Conservation (phyloP, 176 grass and related monocot species). For the Pontederia paniculata region DNA sequence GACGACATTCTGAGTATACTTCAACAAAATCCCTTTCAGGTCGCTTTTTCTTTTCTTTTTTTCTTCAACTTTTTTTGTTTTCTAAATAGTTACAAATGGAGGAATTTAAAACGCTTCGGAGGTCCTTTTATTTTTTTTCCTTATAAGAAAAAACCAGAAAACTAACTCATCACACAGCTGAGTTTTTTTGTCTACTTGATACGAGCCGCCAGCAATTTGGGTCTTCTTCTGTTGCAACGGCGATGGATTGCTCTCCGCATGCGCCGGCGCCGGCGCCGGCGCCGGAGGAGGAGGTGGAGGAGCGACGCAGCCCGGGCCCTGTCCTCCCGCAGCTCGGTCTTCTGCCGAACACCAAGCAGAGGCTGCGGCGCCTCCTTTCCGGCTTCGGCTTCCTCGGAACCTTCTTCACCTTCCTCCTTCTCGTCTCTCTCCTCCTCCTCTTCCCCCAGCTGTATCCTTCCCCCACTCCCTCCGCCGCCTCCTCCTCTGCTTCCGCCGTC, state of each 20-base stretch:
- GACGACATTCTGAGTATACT: no score
- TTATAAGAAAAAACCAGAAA: no score
- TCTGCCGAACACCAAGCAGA: no score
- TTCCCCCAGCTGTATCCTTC: not conserved
- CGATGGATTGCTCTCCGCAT: constrained; percentile 16
- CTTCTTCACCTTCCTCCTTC: not conserved
- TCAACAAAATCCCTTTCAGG: no score
- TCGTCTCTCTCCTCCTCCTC: constrained; percentile 27
- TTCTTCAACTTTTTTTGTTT: no score
- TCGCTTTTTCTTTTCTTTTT: no score
- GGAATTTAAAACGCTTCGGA: no score
- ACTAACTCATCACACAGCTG: no score
- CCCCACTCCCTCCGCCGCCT: not conserved
- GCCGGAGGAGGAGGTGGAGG: constrained; percentile 1
- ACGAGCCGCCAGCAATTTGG: constrained; percentile 5
- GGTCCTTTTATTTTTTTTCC: no score
- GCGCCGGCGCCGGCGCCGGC: not conserved
- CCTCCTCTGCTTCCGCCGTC: constrained; percentile 3
- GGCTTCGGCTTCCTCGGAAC: constrained; percentile 14
- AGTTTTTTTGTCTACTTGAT: constrained; percentile 4
- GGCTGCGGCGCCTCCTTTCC: constrained; percentile 1
- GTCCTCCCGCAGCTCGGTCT: not conserved
- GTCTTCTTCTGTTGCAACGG: constrained; percentile 23
- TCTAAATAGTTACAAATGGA: no score
- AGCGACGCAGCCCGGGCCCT: no score